Conservation (phyloP, 495 filamentous ascomycete species). For the Penicillium malachiteum region DNA sequence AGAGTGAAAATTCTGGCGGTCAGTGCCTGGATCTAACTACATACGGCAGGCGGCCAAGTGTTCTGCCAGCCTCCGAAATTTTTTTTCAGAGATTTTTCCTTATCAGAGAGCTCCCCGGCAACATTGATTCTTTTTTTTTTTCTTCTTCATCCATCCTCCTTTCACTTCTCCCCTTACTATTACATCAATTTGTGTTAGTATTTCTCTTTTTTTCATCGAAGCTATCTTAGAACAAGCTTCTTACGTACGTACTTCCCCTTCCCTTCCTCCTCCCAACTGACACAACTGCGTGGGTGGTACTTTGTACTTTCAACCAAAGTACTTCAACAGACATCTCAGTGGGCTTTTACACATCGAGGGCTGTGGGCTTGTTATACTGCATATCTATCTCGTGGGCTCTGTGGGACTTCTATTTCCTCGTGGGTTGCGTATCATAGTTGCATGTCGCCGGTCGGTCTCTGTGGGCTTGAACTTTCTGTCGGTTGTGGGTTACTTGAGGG, state of each 20-base stretch:
- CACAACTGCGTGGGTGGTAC: slow-evolving; percentile 41
- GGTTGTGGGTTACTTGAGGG: slow-evolving; percentile 50
- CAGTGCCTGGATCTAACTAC: neutral
- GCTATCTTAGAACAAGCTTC: slow-evolving; percentile 8
- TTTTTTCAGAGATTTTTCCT: slow-evolving; percentile 33
- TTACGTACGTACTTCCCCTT: slow-evolving; percentile 16
- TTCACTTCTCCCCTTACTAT: slow-evolving; percentile 16
- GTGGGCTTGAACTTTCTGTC: slow-evolving; percentile 49
- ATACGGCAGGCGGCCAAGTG: slow-evolving; percentile 26
- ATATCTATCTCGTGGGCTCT: slow-evolving; percentile 46
- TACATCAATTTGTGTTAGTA: slow-evolving; percentile 16
- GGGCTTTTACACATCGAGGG: slow-evolving; percentile 49
- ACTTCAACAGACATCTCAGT: slow-evolving; percentile 47
- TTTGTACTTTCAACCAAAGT: slow-evolving; percentile 26
- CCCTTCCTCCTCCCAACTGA: slow-evolving; percentile 30
- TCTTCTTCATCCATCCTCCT: slow-evolving; percentile 20
- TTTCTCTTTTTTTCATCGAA: slow-evolving; percentile 13
- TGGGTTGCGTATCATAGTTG: slow-evolving; percentile 48
- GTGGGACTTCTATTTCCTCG: slow-evolving; percentile 37
- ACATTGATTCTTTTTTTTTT: slow-evolving; percentile 21
- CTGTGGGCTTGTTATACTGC: slow-evolving; percentile 48
- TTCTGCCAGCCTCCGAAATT: slow-evolving; percentile 37
- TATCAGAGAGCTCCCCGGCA: slow-evolving; percentile 32
- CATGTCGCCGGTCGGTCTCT: slow-evolving; percentile 45
- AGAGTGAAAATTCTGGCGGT: neutral